A percentile compares a stretch with the other conserved stretches of the same genome.
Evolutionary conservation across 2,329 filamentous ascomycete species (phyloP).

Genomic region (Verticillium nubilum): DNA sequence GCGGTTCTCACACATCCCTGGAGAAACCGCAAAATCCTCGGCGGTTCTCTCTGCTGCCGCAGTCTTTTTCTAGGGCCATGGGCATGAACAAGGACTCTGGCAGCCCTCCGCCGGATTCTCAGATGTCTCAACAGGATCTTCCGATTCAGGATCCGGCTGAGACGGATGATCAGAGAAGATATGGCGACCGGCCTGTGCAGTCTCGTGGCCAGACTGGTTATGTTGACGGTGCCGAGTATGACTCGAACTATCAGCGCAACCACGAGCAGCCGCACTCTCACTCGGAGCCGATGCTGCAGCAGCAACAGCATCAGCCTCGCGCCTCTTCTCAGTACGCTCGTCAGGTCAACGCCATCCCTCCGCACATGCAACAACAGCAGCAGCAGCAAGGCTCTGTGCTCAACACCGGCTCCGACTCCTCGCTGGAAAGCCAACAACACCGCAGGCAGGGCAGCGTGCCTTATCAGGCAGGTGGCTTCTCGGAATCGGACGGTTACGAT

Average conservation of each 20-base stretch:
- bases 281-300: slow-evolving; percentile 22
- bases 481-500: slow-evolving; percentile 37
- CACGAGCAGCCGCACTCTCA: slow-evolving; percentile 9
- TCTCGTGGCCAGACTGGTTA: slow-evolving; percentile 9
- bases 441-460: slow-evolving; percentile 32
- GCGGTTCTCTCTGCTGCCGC: slow-evolving; percentile 66
- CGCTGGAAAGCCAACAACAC: slow-evolving; percentile 33
- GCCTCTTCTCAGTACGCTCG: slow-evolving; percentile 29
- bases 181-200: slow-evolving; percentile 19
- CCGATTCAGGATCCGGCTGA: slow-evolving; percentile 44
- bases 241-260: slow-evolving; percentile 8
- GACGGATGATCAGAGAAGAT: slow-evolving; percentile 29
- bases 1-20: slow-evolving; percentile 48
- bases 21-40: slow-evolving; percentile 47
- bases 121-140: slow-evolving; percentile 45
- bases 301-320: slow-evolving; percentile 35
- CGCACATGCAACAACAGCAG: slow-evolving; percentile 30
- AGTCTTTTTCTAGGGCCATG: slow-evolving; percentile 60
- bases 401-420: slow-evolving; percentile 49
- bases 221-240: slow-evolving; percentile 4
- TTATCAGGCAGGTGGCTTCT: slow-evolving; percentile 33
- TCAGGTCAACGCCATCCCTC: slow-evolving; percentile 37
- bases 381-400: slow-evolving; percentile 34
- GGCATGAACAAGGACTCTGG: slow-evolving; percentile 52
- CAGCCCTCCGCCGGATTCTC: slow-evolving; percentile 13